Evolutionary conservation across 169 alveolate genomes (phyloP), one percentile per base, ranked within the genome.

Genomic region (Miamiensis avidus): DNA sequence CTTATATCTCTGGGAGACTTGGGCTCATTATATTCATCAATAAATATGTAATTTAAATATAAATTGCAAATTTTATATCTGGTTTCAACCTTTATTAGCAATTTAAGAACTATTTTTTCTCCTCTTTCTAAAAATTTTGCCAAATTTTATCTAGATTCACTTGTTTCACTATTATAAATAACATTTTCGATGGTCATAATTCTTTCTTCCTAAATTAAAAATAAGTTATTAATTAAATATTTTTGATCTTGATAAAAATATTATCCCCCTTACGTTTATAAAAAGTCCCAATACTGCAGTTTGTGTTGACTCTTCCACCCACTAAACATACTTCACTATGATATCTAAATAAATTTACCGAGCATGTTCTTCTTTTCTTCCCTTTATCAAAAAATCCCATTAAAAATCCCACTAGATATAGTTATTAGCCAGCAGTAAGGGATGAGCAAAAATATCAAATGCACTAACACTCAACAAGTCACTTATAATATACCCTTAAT

Each of bases 401-500:
- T 28, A 29, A 29, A 86, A 64, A 81, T 81, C 31, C 90, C 90
- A 86, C 75, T 86, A 86, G 1, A 83, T 82, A 81, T 86, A 86
- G 65, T 82, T 76, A 74, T 86, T 75, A n/a, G 79, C 75, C 20
- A 81, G 74, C 29, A 86, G 69, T 81, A 74, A 78, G 27, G 86
- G 74, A 81, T 86, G 84, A 29, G 79, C 77, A 49, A 86, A 86
- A 6, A 86, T 30, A 81, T 86, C 34, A 75, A 75, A 81, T 27
- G 78, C 73, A 11, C 84, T 64, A 15, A 81, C 84, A 26, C 84
- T 29, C 31, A 81, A 29, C 28, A 86, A 49, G 1, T 83, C 82
- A 64, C 32, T 75, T 34, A 86, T 81, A 74, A 74, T 27, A 75
- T 86, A 86, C 75, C 72, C 74, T 65, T 74, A 73, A n/a, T 86